Percentiles rank a stretch among this genome's conserved stretches.
Conservation (phyloP, 78 protist genomes). For the Tieghemostelium lacteum region DNA sequence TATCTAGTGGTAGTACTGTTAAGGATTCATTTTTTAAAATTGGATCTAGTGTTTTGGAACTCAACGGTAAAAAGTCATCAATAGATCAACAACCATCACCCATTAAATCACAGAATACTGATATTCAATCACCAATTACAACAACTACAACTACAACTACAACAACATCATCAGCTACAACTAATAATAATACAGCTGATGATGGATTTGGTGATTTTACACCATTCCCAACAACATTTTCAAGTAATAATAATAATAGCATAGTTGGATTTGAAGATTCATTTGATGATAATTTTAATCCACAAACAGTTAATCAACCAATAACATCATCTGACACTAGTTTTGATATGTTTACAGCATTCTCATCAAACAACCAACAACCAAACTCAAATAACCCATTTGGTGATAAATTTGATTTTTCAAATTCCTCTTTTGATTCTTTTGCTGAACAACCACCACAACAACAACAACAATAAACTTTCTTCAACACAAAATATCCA, state of each 20-base stretch:
- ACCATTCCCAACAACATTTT: conserved; percentile 10
- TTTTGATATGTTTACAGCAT: too few relatives aligned
- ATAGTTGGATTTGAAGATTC: background rate
- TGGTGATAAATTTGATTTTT: too few relatives aligned
- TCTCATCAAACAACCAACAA: too few relatives aligned
- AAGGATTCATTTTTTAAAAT: conserved; percentile 5
- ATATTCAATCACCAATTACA: background rate
- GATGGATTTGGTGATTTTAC: conserved; percentile 5
- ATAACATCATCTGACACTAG: too few relatives aligned
- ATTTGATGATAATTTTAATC: background rate
- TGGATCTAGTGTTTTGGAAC: background rate
- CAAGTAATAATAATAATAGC: too few relatives aligned
- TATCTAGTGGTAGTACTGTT: background rate
- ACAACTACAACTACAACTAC: background rate
- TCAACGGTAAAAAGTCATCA: background rate
- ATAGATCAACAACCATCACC: background rate
- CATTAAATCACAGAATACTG: background rate
- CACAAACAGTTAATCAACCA: too few relatives aligned
- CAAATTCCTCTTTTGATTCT: too few relatives aligned
- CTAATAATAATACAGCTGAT: background rate
- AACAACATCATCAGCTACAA: background rate
- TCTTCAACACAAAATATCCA: background rate
- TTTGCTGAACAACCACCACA: too few relatives aligned
- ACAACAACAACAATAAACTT: background rate
- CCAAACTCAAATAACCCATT: too few relatives aligned